Evolutionary conservation across 2,329 filamentous ascomycete species (phyloP), one percentile per base, ranked within the genome.

Genomic region (Metarhizium humberi): DNA sequence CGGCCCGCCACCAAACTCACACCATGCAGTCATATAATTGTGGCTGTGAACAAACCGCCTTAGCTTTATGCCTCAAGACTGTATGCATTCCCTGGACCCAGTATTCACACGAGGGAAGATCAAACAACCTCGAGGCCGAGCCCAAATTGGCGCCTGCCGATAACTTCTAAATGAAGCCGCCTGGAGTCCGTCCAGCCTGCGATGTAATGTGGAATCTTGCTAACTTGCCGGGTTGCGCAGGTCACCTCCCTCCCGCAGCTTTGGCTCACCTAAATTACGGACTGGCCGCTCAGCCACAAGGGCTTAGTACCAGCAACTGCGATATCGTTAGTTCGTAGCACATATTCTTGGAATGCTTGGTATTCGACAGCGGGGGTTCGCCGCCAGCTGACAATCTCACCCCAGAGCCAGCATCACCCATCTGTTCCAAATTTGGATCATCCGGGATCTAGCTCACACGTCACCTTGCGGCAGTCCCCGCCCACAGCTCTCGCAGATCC

Each of bases 301-400:
- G 25, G 1, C 25, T 25, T 25, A 25, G 25, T 25, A 25, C 25
- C 25, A 25, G 25, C 25, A 25, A 25, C 25, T 25, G 25, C 25
- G 4, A 25, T 25, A 25, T 25, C 25, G 25, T 25, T 25, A 25
- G 25, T 25, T 25, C 25, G 3, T 25, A 25, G 25, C 25, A 25
- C 25, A 25, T 25, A 25, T 25, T 25, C 25, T 25, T 25, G 25
- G 25, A 25, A 25, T 25, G 25, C 25, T 25, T 25, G 25, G 25
- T 25, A 25, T 25, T 42, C 40, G 6, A 14, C 8, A 13, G 32
- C 53, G 18, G 57, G 55, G 61, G 32, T 56, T 52, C 43, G 20
- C 43, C 20, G 25, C 45, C 43, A 45, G 42, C 18, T 49, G 36
- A 29, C 50, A 48, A 25, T 36, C 7, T 36, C 34, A 13, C 25